Evolutionary conservation across 2,329 filamentous ascomycete species (phyloP), one percentile per base, ranked within the genome.

Genomic region (Penicillium sp.): DNA sequence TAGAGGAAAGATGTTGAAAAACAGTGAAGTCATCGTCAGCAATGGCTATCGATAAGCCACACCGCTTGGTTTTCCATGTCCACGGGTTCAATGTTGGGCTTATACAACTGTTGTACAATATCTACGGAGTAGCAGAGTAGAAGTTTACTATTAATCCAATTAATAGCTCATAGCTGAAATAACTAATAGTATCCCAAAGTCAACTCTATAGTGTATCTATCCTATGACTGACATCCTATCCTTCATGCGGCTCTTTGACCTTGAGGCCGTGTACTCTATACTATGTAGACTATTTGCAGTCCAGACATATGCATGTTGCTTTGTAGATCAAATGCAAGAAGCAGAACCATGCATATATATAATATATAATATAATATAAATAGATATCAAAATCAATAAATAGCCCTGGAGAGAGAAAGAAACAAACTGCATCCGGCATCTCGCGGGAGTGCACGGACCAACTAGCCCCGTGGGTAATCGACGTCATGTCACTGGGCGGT

Each of bases 401-500:
- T 4, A 31, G 41, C 41, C 27, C n/a, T 3, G 19, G 6, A 31
- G 48, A 35, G 6, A 35, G 15, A 35, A 35, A 15, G 15, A 41
- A 44, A 51, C 12, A 4, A 33, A 23, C 50, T n/a, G 50, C 31
- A 36, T 56, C 59, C 66, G 64, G 65, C 56, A 65, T 53, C 49
- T 58, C 53, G 53, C 67, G 67, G 67, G 66, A 67, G 59, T 13
- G 27, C 45, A 23, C 19, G 39, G 31, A 49, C 38, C 21, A 39
- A 36, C 51, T 54, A 63, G 65, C 60, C 57, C 64, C 39, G 21
- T 53, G 44, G 42, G 42, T 57, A 60, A 62, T 61, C 62, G 58
- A 66, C 62, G 65, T 66, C 63, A 66, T 62, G 57, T 33, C 31
- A 33, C 31, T 33, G 31, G 29, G 10, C 57, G 52, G 52, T 35